Evolutionary conservation across 1,139 yeast genomes (phyloP).

Genomic region (Suhomyces panamericanus): DNA sequence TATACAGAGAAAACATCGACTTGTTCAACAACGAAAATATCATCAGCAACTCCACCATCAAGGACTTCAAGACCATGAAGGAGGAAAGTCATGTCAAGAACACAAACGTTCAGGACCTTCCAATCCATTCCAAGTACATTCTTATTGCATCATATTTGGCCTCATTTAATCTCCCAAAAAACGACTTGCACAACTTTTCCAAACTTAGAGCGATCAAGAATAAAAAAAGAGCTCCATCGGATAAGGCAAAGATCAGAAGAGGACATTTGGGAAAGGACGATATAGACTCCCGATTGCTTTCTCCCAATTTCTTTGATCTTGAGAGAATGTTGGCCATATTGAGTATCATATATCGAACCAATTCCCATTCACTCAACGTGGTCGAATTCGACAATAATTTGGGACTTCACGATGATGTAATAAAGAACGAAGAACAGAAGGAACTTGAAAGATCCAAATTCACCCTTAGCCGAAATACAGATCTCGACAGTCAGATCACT

Average conservation of each 20-base stretch:
- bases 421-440: slow-evolving; percentile 32
- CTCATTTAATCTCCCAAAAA: slow-evolving; percentile 60
- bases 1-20: slow-evolving; percentile 45
- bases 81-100: slow-evolving; percentile 21
- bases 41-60: slow-evolving; percentile 34
- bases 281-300: slow-evolving; percentile 54
- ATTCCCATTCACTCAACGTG: slow-evolving; percentile 31
- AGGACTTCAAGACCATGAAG: slow-evolving; percentile 27
- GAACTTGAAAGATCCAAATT: slow-evolving; percentile 36
- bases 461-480: slow-evolving; percentile 43
- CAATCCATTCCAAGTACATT: slow-evolving; percentile 58
- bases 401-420: slow-evolving; percentile 31
- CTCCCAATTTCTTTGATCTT: slow-evolving; percentile 63
- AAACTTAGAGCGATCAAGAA: slow-evolving; percentile 50
- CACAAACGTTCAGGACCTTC: slow-evolving; percentile 41
- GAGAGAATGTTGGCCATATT: slow-evolving; percentile 69
- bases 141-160: slow-evolving; percentile 72
- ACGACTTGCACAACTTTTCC: slow-evolving; percentile 62
- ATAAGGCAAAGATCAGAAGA: slow-evolving; percentile 31
- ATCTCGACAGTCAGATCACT: slow-evolving; percentile 59
- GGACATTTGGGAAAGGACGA: slow-evolving; percentile 45
- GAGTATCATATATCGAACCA: slow-evolving; percentile 53
- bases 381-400: slow-evolving; percentile 25
- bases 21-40: slow-evolving; percentile 44
- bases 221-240: slow-evolving; percentile 28